Conservation (phyloP, 148 eudicot species). For the Linanthus parryae region DNA sequence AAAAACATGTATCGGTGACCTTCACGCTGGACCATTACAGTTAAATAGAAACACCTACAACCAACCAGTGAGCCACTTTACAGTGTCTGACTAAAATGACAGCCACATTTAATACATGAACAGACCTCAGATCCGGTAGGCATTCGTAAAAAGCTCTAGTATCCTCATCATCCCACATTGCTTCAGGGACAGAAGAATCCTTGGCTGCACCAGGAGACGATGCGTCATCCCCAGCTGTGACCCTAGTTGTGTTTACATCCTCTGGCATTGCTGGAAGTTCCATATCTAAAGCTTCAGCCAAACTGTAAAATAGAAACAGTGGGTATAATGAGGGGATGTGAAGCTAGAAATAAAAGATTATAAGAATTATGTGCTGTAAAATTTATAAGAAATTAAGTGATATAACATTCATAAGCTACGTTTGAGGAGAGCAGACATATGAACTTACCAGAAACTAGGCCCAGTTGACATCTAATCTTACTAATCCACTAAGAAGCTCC, state of each 20-base stretch:
- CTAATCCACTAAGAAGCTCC: too few relatives aligned
- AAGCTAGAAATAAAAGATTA: constrained; percentile 5
- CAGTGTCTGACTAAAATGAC: not conserved
- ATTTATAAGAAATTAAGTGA: too few relatives aligned
- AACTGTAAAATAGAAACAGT: constrained; percentile 28
- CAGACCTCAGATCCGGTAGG: constrained; percentile 95
- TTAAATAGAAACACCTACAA: constrained; percentile 5
- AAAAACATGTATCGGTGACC: constrained; percentile 2
- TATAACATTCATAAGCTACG: too few relatives aligned
- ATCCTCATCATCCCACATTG: constrained; percentile 98
- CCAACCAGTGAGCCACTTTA: not conserved
- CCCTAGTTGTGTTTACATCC: constrained; percentile 92
- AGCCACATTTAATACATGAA: not conserved
- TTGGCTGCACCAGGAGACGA: constrained; percentile 55
- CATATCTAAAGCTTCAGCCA: constrained; percentile 98
- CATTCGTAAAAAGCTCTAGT: constrained; percentile 89
- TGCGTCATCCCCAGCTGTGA: constrained; percentile 75
- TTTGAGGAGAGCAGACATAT: too few relatives aligned
- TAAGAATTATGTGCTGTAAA: not conserved
- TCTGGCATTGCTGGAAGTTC: constrained; percentile 97
- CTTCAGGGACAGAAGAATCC: constrained; percentile 70
- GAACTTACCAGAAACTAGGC: too few relatives aligned
- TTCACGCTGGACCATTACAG: constrained; percentile 8
- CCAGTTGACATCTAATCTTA: too few relatives aligned
- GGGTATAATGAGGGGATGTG: constrained; percentile 1